Evolutionary conservation across 257 asterid species (phyloP), one percentile per base, ranked within the genome.

Genomic region (Solanum etuberosum): DNA sequence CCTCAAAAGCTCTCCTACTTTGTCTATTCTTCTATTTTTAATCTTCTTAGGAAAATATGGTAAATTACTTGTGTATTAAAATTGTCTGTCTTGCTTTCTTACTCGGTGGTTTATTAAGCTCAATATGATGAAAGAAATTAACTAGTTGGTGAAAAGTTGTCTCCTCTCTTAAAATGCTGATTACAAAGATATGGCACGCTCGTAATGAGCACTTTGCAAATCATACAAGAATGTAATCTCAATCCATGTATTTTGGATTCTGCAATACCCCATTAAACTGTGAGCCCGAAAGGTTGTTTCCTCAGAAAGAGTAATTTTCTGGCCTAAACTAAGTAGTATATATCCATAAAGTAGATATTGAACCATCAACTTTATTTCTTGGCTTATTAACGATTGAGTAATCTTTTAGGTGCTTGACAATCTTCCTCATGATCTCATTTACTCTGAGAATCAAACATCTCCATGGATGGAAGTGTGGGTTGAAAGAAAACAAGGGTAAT

Each of bases 391-490:
- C 4, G 31, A 42, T 37, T 37, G 48, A 48, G 57, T 85, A 61
- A 86, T 91, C 87, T 80, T 77, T 57, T 89, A 97, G 99, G 98
- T 97, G 76, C 99, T 97, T 88, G 99, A 97, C 94, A 97, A 97
- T 94, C 99, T 97, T 89, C 99, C 99, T 25, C 99, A 97, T 51
- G 99, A 97, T 90, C 96, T 97, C 88, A 91, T 96, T 90, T 92
- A 94, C 93, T 94, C 99, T 35, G 90, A 90, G 89, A 88, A 90
- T 91, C 99, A 97, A 92, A 94, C 91, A 71, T 93, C 99, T 21
- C 90, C 98, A 46, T 97, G 99, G 99, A 93, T 89, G 98, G 99
- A 97, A 90, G 99, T 97, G 65, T 97, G 98, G 98, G 96, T 96
- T 84, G 95, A 92, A 90, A 97, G 94, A 87, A 88, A 86, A 88